Conservation (phyloP, 805 yeast genomes). For the Yarrowia keelungensis region DNA sequence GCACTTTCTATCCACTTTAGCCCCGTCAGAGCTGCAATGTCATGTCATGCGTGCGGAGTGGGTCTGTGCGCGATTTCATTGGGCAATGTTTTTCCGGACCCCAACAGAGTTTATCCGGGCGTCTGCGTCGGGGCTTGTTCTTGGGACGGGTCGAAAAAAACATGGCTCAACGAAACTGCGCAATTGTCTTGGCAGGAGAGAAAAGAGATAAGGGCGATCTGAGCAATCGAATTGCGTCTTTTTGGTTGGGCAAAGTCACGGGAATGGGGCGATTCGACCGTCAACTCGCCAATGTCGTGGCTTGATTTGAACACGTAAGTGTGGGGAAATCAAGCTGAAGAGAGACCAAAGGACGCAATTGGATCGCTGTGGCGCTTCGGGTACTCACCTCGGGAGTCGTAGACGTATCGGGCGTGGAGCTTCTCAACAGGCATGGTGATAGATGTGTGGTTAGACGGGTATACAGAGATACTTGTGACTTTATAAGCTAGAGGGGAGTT, state of each 20-base stretch:
- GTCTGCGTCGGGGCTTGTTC: not conserved
- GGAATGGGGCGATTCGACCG: too few relatives aligned
- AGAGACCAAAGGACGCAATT: not conserved
- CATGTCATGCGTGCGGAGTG: constrained; percentile 19
- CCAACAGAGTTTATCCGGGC: constrained; percentile 34
- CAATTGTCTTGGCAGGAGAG: too few relatives aligned
- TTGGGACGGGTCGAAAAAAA: not conserved
- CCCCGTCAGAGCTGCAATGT: constrained; percentile 5
- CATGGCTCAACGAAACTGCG: too few relatives aligned
- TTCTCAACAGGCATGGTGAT: constrained; percentile 79
- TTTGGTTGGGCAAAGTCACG: too few relatives aligned
- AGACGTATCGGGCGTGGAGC: constrained; percentile 93
- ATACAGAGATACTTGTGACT: constrained; percentile 32
- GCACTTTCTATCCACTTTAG: not conserved
- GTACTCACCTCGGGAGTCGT: constrained; percentile 91
- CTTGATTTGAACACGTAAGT: constrained; percentile 10
- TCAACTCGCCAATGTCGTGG: too few relatives aligned
- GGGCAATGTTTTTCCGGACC: constrained; percentile 35
- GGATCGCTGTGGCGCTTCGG: not conserved
- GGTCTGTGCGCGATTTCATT: constrained; percentile 32
- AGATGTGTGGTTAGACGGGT: constrained; percentile 36
- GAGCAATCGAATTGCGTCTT: too few relatives aligned
- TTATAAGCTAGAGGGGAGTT: constrained; percentile 11
- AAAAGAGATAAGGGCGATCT: too few relatives aligned
- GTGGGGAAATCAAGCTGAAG: constrained; percentile 1